Base-by-base conservation (phyloP, 768 basidiomycete species). In the Butyriboletus loyo region DNA sequence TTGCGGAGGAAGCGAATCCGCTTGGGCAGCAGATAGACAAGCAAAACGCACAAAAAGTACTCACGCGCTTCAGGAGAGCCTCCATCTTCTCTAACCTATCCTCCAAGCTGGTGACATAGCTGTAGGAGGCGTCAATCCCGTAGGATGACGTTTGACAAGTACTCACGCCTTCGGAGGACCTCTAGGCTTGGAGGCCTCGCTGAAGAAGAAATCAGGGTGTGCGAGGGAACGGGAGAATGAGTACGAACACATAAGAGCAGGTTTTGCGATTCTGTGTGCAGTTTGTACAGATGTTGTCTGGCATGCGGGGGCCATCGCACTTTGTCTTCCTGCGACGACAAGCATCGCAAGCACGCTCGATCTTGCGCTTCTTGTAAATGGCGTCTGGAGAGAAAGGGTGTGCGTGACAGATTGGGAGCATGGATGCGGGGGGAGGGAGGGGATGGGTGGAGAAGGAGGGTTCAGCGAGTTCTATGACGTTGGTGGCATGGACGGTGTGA, bases 91-190 rank as follows among this genome's bases (percentile, higher is more conserved):
- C 83, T 48, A 84, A 55, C 59, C 75, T 75, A 62, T 84, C 81
- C 63, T 87, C 85, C 32, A 87, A 71, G 43, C 71, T 74, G 8
- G 76, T 79, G 45, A 85, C 71, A 69, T 85, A 84, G 30, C 82
- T 85, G 53, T 34, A 44, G 43, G 28, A 14, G 24, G 42, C 30
- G 50, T 51, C 37, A 37, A 45, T 30, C 38, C 37, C 31, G 30
- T 24, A 41, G 34, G 2, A 24, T 21, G n/a, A 41, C 7, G 22
- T 7, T 9, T 8, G 36, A 21, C 22, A 5, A 39, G 46, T 46
- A 75, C 84, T 60, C 54, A 86, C 82, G 81, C 83, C 69, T 86
- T 86, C 5, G 85, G 80, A 22, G 85, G 85, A 0, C 83, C 83
- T 49, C 85, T 76, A 52, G 84, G 84, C 56, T 81, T 81, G 5